phyloP scores from a whole-genome alignment of 1,139 yeast species.

The Hemisphaericaspora xylofermentans region DNA sequence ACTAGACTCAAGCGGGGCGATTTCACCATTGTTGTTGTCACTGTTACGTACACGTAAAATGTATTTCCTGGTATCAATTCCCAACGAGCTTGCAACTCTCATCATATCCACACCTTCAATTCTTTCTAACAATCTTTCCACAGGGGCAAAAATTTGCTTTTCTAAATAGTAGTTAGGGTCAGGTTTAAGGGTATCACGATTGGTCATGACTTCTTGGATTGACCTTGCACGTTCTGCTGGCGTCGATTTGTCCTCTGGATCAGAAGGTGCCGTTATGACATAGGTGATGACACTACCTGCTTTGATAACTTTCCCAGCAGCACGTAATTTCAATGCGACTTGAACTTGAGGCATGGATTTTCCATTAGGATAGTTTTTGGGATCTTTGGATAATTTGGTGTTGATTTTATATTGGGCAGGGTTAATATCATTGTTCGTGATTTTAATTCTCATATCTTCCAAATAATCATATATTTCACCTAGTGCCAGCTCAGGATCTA shows the following conservation, averaged over 20 bases:
- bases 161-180: conserved; percentile 81
- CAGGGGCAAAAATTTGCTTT: conserved; percentile 88
- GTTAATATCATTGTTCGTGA: conserved; percentile 61
- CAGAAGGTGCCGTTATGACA: conserved; percentile 56
- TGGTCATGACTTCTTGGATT: conserved; percentile 63
- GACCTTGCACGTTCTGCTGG: conserved; percentile 82
- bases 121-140: conserved; percentile 80
- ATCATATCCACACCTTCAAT: conserved; percentile 86
- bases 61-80: conserved; percentile 71
- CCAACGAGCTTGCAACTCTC: conserved; percentile 73
- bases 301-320: conserved; percentile 78
- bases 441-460: conserved; percentile 56
- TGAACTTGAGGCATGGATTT: conserved; percentile 90
- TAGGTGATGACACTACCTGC: conserved; percentile 91
- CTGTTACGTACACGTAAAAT: conserved; percentile 46
- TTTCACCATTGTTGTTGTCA: conserved; percentile 41
- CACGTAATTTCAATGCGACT: conserved; percentile 79
- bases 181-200: conserved; percentile 53
- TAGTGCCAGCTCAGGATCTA: conserved; percentile 77
- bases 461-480: conserved; percentile 71
- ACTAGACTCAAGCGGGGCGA: conserved; percentile 79
- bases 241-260: conserved; percentile 35
- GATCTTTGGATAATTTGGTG: conserved; percentile 76
- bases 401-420: conserved; percentile 69
- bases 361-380: conserved; percentile 70